Evolutionary conservation across 164 flowering plant genomes (phyloP).

Genomic region (Sedum album): DNA sequence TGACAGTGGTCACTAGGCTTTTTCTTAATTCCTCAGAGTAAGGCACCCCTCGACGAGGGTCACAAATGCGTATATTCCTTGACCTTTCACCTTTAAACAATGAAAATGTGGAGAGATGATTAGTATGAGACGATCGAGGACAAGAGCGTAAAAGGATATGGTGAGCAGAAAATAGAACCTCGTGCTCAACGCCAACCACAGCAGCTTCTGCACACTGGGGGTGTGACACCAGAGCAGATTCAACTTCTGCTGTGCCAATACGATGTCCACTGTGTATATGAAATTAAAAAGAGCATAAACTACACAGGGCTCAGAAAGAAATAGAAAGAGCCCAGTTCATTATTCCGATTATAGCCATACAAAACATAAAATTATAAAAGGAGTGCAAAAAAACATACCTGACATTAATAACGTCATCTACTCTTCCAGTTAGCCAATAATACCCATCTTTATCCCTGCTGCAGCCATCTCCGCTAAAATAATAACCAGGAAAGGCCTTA

Average conservation of each 20-base stretch:
- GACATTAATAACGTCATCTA: slow-evolving; percentile 98
- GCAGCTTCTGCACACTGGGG: slow-evolving; percentile 98
- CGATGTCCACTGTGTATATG: slow-evolving; percentile 76
- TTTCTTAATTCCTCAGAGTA: slow-evolving; percentile 88
- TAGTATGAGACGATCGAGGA: not conserved
- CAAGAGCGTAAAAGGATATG: not conserved
- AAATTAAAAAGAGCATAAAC: too few species aligned
- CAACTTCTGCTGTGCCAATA: slow-evolving; percentile 97
- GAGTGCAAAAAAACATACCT: slow-evolving; percentile 32
- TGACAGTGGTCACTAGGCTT: slow-evolving; percentile 58
- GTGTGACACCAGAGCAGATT: slow-evolving; percentile 93
- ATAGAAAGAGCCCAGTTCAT: not conserved
- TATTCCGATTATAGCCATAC: not conserved
- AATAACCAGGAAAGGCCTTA: slow-evolving; percentile 77
- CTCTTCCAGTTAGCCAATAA: slow-evolving; percentile 98
- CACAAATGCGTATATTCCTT: slow-evolving; percentile 93
- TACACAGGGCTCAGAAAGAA: too few species aligned
- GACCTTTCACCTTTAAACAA: slow-evolving; percentile 74
- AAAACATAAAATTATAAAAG: not conserved
- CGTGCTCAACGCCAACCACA: slow-evolving; percentile 97
- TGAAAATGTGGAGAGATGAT: not conserved
- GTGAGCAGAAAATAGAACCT: slow-evolving; percentile 36
- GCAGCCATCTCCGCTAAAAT: slow-evolving; percentile 93
- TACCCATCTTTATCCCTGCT: slow-evolving; percentile 94
- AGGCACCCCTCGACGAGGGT: slow-evolving; percentile 78